These are phyloP conservation scores for Albifimbria verrucaria DNA, from an alignment of 2,329 filamentous ascomycete genomes.

Conservation along the genomic window DNA sequence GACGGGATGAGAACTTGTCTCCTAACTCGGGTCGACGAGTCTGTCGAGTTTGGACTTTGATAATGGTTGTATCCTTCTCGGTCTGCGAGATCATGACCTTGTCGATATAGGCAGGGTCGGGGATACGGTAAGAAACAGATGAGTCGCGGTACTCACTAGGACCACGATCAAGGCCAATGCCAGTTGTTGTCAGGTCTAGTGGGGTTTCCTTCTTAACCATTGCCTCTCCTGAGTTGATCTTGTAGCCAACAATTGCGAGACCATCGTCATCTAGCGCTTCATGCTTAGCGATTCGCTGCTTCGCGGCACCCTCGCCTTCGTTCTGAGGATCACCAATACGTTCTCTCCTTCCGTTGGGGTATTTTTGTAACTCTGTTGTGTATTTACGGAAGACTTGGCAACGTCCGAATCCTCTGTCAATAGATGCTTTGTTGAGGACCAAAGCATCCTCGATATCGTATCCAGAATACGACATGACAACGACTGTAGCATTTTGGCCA, in stretches of 20 bases:
- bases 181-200: slow-evolving; percentile 69
- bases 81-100: slow-evolving; percentile 93
- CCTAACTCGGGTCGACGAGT: slow-evolving; percentile 92
- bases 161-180: slow-evolving; percentile 64
- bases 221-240: slow-evolving; percentile 73
- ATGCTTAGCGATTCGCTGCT: slow-evolving; percentile 63
- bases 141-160: slow-evolving; percentile 64
- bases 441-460: slow-evolving; percentile 99
- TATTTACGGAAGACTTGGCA: slow-evolving; percentile 99
- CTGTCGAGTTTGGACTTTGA: slow-evolving; percentile 96
- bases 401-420: slow-evolving; percentile 90
- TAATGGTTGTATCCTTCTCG: slow-evolving; percentile 78
- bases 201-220: slow-evolving; percentile 91
- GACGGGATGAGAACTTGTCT: slow-evolving; percentile 97
- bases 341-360: slow-evolving; percentile 73
- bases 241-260: slow-evolving; percentile 79
- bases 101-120: slow-evolving; percentile 86
- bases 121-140: slow-evolving; percentile 74
- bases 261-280: slow-evolving; percentile 79
- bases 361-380: slow-evolving; percentile 79
- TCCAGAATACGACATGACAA: slow-evolving; percentile 98
- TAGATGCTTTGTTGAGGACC: slow-evolving; percentile 92
- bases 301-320: slow-evolving; percentile 59
- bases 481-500: slow-evolving; percentile 94
- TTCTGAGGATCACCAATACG: slow-evolving; percentile 58